Base-by-base conservation (phyloP, 495 filamentous ascomycete genomes). In the Aspergillus diversus region DNA sequence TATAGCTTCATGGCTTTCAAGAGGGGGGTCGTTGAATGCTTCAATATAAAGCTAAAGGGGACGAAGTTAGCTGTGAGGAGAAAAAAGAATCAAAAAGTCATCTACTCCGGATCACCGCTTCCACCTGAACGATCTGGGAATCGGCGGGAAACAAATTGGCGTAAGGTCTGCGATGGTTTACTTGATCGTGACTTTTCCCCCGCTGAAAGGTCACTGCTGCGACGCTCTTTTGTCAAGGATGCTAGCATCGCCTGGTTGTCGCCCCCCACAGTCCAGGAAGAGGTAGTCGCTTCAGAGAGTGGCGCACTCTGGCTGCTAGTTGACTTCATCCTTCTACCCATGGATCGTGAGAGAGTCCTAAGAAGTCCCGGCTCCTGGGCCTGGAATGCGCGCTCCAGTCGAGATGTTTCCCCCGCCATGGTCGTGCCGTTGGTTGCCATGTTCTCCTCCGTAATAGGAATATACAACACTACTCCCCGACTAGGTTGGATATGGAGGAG, bases 381-480 rank as follows among this genome's bases (percentile, higher is more conserved):
- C 2, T 63, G 71, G 15, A 72, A 69, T 31, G 71, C 66, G 33
- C 74, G 82, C 64, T 83, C 83, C 33, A 88, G 63, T 37, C 85
- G 83, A 47, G 90, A 82, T 47, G 91, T 86, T 70, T 90, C 86
- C n/a, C 84, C 85, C 43, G 84, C 80, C 21, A 90, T 76, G 0
- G 91, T 95, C 55, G 77, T 84, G 12, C 90, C 88, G 52, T 86
- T 84, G n/a, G 76, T 84, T 0, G 90, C 91, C 34, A 92, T 61
- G 58, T 90, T 85, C 46, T 90, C 89, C 61, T 94, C 91, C 0
- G 79, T 66, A 4, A 89, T 82, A 5, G 88, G 77, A n/a, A 84
- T 70, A 68, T 91, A 97, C 43, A 88, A 83, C 39, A 97, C 71
- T 16, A 91, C 76, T 0, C 93, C 92, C 33, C 90, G 81, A 0